Percentiles rank a stretch among this genome's conserved stretches.
These are phyloP conservation scores for Epicoccum nigrum DNA, from an alignment of 2,329 filamentous ascomycete species.

Conservation along the genomic window DNA sequence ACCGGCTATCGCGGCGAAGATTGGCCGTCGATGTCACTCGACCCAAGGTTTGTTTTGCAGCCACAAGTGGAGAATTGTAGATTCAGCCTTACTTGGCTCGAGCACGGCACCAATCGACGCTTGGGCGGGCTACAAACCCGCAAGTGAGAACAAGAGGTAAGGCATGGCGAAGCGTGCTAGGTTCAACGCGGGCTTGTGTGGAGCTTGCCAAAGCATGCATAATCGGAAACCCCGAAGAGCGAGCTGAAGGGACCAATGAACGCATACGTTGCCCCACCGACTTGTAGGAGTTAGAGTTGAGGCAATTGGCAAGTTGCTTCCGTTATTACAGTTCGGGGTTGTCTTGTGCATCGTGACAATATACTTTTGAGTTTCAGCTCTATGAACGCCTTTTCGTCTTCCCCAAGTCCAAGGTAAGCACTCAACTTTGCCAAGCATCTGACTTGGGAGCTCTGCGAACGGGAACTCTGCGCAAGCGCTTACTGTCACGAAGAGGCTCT, in stretches of 20 bases:
- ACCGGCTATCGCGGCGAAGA: constrained; percentile 3
- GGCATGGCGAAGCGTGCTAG: constrained; percentile 15
- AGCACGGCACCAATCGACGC: constrained; percentile 12
- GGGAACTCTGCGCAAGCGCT: constrained; percentile 36
- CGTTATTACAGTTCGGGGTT: not conserved
- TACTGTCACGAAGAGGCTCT: constrained; percentile 29
- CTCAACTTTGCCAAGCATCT: constrained; percentile 32
- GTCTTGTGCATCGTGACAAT: not conserved
- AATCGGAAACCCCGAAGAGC: constrained; percentile 13
- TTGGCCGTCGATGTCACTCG: not conserved
- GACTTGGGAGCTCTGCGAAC: constrained; percentile 22
- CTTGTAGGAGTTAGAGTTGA: constrained; percentile 2
- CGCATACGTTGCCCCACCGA: not conserved
- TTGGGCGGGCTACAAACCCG: constrained; percentile 4
- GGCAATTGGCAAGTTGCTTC: constrained; percentile 9
- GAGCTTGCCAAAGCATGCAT: constrained; percentile 20
- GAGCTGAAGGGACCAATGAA: constrained; percentile 8
- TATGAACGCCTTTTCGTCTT: constrained; percentile 2
- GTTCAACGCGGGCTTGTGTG: constrained; percentile 16
- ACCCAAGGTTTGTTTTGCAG: not conserved
- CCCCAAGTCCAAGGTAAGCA: constrained; percentile 25
- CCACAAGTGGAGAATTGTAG: constrained; percentile 7
- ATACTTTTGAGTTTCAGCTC: not conserved
- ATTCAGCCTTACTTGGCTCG: constrained; percentile 18
- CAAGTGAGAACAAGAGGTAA: constrained; percentile 16